These are phyloP conservation scores for Martiniozyma abietophila DNA, from an alignment of 805 yeast genomes.

Conservation along the genomic window DNA sequence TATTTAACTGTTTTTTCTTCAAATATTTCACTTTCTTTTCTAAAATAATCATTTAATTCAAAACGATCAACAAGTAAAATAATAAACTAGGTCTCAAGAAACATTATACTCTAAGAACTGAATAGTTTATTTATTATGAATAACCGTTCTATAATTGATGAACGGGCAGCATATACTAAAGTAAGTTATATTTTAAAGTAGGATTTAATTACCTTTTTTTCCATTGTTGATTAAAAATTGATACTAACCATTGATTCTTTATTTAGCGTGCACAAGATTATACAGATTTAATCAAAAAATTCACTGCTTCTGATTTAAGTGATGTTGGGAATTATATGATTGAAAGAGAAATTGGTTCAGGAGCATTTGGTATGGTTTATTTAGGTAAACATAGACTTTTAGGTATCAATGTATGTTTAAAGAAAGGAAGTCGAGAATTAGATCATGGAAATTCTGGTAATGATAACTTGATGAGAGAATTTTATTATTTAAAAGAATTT, in stretches of 20 bases:
- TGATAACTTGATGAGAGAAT: conserved; percentile 83
- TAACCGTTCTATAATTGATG: conserved; percentile 22
- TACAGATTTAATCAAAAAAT: conserved; percentile 29
- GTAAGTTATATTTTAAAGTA: conserved; percentile 15
- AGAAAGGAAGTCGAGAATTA: conserved; percentile 43
- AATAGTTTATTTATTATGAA: conserved; percentile 14
- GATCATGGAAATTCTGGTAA: conserved; percentile 38
- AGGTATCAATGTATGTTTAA: conserved; percentile 71
- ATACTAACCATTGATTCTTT: not conserved
- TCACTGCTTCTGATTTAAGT: conserved; percentile 28
- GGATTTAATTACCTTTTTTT: too few species aligned
- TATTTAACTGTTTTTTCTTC: too few species aligned
- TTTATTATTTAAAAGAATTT: conserved; percentile 78
- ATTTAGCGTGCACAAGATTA: conserved; percentile 27
- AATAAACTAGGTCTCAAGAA: too few species aligned
- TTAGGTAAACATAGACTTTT: conserved; percentile 73
- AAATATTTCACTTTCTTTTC: too few species aligned
- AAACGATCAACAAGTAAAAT: too few species aligned
- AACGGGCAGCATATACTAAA: conserved; percentile 23
- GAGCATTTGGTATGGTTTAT: conserved; percentile 87
- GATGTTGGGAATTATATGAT: conserved; percentile 80
- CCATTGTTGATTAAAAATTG: too few species aligned
- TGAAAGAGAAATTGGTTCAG: conserved; percentile 73
- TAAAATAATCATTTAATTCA: too few species aligned
- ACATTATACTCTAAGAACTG: too few species aligned